Evolutionary conservation across 306 rosid genomes (phyloP).

Genomic region (Cicer yamashitae): DNA sequence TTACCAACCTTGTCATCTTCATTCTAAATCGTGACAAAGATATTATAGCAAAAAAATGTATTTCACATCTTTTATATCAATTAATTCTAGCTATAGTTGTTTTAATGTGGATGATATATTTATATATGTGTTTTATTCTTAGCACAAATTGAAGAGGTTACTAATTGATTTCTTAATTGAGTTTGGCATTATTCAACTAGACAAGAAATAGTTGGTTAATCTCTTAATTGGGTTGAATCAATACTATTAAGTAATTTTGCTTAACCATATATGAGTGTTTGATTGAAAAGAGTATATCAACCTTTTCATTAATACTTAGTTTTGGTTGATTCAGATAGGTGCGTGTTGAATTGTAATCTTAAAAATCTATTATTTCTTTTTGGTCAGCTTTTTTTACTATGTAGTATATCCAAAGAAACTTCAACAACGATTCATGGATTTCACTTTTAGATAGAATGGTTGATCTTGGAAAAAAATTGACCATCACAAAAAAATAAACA

Average conservation of each 20-base stretch:
- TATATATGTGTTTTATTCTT: conserved; percentile 22
- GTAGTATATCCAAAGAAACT: no score
- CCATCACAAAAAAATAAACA: no score
- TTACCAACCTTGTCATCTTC: conserved; percentile 41
- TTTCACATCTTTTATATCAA: conserved; percentile 7
- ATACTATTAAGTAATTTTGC: conserved; percentile 10
- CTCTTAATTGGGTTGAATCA: conserved; percentile 23
- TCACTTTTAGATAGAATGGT: no score
- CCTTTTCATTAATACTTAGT: not conserved
- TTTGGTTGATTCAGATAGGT: not conserved
- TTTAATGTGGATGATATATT: conserved; percentile 27
- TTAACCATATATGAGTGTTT: not conserved
- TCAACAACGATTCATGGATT: no score
- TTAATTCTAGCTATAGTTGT: conserved; percentile 41
- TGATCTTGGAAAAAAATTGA: no score
- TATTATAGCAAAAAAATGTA: conserved; percentile 1
- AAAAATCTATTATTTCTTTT: not conserved
- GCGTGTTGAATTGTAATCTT: not conserved
- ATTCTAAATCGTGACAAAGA: not conserved
- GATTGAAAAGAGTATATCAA: not conserved
- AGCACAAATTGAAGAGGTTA: conserved; percentile 12
- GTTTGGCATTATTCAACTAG: conserved; percentile 20
- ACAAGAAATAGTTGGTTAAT: conserved; percentile 32
- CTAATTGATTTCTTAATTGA: conserved; percentile 13
- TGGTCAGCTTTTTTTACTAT: no score